Base-by-base conservation (phyloP, 2,329 filamentous ascomycete species). In the Claviceps pazoutovae region DNA sequence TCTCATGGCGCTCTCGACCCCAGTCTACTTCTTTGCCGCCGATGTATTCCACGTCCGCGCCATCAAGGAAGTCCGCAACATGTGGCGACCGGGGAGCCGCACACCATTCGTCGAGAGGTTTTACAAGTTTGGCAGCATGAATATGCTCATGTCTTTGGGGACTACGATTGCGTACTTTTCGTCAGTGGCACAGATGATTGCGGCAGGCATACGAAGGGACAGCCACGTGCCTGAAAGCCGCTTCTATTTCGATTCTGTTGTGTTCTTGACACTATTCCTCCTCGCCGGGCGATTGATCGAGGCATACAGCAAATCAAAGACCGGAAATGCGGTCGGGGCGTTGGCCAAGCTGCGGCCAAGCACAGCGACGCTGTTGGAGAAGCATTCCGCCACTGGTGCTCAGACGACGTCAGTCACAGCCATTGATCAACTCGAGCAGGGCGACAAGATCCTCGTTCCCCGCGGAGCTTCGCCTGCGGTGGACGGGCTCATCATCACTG, bases 121-220 rank as follows among this genome's bases (percentile, higher is more conserved):
- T 61, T 88, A 89, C 65, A 82, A 86, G n/a, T 96, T 96, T 61
- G 90, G 90, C 8, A 95, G 89, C 70, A 96, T 96, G 90, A 95
- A 95, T 63, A 84, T 94, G 71, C 76, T 96, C 54, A 90, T 96
- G 68, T 93, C 86, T 7, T 75, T 95, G 2, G 90, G 89, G 5
- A 95, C 90, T 0, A 84, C 81, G 2, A 88, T 96, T 54, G 90
- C 90, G 1, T 95, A 95, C 64, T 72, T 94, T 55, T 83, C 88
- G 0, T 95, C 88, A 0, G 70, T 95, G 23, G 84, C 81, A 16
- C 82, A 94, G 56, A 75, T 96, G 63, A 83, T 88, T 49, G 78
- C 81, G 6, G 69, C 66, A 0, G 78, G 82, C 4, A 76, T 73
- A 4, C 72, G 72, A 3, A 61, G 66, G 17, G 61, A 69, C 11